Base-by-base conservation (phyloP, 2,329 filamentous ascomycete genomes). In the Neophaeococcomyces aloes region DNA sequence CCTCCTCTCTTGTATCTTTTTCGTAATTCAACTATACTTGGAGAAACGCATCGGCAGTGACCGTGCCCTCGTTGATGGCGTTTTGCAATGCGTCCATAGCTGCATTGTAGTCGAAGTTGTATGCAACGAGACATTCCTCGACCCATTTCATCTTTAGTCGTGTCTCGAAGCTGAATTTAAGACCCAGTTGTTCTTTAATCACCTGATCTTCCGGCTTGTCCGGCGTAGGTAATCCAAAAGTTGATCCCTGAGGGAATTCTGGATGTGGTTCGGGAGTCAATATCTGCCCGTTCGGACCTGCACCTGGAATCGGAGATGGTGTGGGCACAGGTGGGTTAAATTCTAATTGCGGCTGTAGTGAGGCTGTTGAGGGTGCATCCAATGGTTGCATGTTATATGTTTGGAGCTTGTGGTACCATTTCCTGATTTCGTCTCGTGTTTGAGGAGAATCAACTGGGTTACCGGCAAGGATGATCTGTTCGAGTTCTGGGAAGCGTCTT, bases 381-480 rank as follows among this genome's bases (percentile, higher is more conserved):
- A 94, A 76, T 2, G 51, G 47, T 57, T 82, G 76, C 4, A 76
- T 68, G 61, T 93, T 94, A 52, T 96, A 68, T 47, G 80, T 75
- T 55, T 80, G 78, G 13, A 96, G 73, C 47, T 78, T 82, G 1
- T 86, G 88, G 58, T 86, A 96, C 82, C 86, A 93, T 31, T 78
- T 76, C 23, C 85, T 68, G 45, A 95, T 67, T 38, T 86, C 82
- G 13, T 74, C 66, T 46, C 76, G 72, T 60, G 81, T 83, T 47
- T 74, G 72, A 7, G 79, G 73, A 1, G 65, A 60, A 52, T 79
- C 77, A 47, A 94, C 76, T 0, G 86, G 85, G 53, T 93, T 94
- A 40, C 77, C 80, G 7, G 74, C 73, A 49, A 94, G 67, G 48
- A 93, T 78, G 2, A 98, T 72, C 41, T 88, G 88, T 58, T 94